Evolutionary conservation across 2,329 filamentous ascomycete genomes (phyloP), one percentile per base, ranked within the genome.

Genomic region (Penicillium crustosum): DNA sequence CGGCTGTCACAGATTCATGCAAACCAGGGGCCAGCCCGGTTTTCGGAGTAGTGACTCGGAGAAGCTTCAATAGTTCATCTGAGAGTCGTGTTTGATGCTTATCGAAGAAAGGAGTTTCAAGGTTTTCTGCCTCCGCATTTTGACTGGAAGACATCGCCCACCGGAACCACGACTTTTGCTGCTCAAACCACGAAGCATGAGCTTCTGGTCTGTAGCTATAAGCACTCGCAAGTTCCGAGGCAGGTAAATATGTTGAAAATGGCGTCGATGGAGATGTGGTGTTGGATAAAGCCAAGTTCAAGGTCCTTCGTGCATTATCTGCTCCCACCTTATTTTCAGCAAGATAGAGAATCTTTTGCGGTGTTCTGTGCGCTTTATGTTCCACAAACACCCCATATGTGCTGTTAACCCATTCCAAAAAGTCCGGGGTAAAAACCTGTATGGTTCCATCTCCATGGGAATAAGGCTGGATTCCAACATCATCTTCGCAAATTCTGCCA

Each of bases 171-270:
- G 63, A 43, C 25, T 68, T 70, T 48, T 68, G 61, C 25, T 68
- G 65, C 49, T 77, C 67, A 44, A 70, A 62, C 66, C 71, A 75
- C 10, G 70, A 65, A 10, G 66, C 59, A 53, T 61, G 66, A 27
- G 58, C 48, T 8, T 66, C 66, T 13, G 66, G 62, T 15, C 60
- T 57, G 31, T 72, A 63, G 45, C 60, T 54, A 38, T 73, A 70
- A 10, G 69, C 47, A 19, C 61, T 66, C 19, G 71, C 67, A 4
- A 59, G 49, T 44, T 72, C 63, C 0, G 68, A 67, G 4, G 72
- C 62, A 27, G 70, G 61, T 33, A 74, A 57, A 57, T 77, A 75
- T 6, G 75, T 74, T 45, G 70, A 69, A 42, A 76, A 75, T 4
- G 68, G 69, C 3, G 66, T 50, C n/a, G 61, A 58, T 19, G 61